Conservation (phyloP, 768 basidiomycete genomes). For the Obba rivulosa region DNA sequence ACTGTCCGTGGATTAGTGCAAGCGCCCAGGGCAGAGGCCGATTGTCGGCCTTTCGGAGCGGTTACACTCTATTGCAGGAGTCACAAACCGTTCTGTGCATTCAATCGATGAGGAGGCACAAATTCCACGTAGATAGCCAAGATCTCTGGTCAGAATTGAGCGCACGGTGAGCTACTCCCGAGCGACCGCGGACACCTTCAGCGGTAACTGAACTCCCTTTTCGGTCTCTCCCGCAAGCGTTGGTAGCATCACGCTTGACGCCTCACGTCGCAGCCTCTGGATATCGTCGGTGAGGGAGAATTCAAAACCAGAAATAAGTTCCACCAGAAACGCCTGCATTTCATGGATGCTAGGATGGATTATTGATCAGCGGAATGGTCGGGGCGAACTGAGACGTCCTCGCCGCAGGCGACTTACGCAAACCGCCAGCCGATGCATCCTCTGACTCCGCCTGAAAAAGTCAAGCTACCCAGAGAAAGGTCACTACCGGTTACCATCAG, state of each 20-base stretch:
- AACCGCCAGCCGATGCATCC: slow-evolving; percentile 23
- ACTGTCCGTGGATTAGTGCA: too few relatives aligned
- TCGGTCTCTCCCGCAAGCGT: slow-evolving; percentile 27
- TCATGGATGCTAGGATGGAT: slow-evolving; percentile 32
- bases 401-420: slow-evolving; percentile 10
- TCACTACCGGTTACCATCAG: too few relatives aligned
- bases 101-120: too few relatives aligned
- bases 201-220: slow-evolving; percentile 28
- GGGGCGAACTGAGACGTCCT: too few relatives aligned
- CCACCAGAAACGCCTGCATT: slow-evolving; percentile 53
- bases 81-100: too few relatives aligned
- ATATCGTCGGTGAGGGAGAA: slow-evolving; percentile 31
- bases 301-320: slow-evolving; percentile 49
- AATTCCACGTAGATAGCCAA: too few relatives aligned
- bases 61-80: too few relatives aligned
- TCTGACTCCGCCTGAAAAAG: slow-evolving; percentile 20
- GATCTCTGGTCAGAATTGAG: too few relatives aligned
- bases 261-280: slow-evolving; percentile 24
- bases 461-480: slow-evolving; percentile 10
- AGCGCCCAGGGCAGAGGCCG: too few relatives aligned
- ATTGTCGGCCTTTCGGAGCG: too few relatives aligned
- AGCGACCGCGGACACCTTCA: slow-evolving; percentile 18
- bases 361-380: too few relatives aligned
- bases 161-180: slow-evolving; percentile 7
- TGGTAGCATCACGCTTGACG: slow-evolving; percentile 29